Conservation (phyloP, 371 early-diverging fungal genomes). For the Mortierella sp. region DNA sequence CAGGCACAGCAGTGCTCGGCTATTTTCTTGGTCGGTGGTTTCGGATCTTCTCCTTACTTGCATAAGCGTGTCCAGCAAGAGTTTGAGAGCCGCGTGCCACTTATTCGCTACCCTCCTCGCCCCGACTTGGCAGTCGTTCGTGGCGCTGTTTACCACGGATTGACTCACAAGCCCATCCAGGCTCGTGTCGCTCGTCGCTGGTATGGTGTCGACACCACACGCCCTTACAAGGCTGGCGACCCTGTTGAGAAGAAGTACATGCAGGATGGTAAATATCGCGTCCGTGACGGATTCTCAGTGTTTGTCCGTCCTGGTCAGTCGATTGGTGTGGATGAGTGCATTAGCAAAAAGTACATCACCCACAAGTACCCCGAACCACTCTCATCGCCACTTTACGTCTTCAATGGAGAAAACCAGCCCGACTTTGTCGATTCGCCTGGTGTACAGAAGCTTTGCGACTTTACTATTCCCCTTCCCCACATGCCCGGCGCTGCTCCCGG, state of each 20-base stretch:
- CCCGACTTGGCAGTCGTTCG: slow-evolving; percentile 59
- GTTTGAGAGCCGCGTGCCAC: slow-evolving; percentile 48
- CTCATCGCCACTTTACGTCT: slow-evolving; percentile 50
- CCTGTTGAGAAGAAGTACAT: slow-evolving; percentile 62
- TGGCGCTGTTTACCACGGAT: slow-evolving; percentile 65
- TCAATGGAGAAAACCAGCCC: slow-evolving; percentile 50
- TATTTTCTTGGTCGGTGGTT: slow-evolving; percentile 68
- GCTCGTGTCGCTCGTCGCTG: slow-evolving; percentile 73
- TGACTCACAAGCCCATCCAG: slow-evolving; percentile 68
- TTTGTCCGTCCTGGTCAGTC: slow-evolving; percentile 71
- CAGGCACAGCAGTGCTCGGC: slow-evolving; percentile 60
- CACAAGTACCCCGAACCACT: slow-evolving; percentile 55
- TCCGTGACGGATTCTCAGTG: slow-evolving; percentile 70
- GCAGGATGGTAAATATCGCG: slow-evolving; percentile 61
- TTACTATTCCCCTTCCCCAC: slow-evolving; percentile 51
- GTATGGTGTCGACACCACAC: slow-evolving; percentile 72
- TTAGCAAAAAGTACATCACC: slow-evolving; percentile 69
- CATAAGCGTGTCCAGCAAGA: slow-evolving; percentile 57
- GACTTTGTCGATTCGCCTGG: slow-evolving; percentile 54
- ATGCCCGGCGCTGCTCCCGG: slow-evolving; percentile 54
- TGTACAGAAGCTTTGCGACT: slow-evolving; percentile 53
- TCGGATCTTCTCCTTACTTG: slow-evolving; percentile 63
- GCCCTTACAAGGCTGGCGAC: slow-evolving; percentile 68
- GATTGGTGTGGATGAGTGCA: slow-evolving; percentile 68
- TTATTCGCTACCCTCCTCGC: slow-evolving; percentile 52